Percentiles rank a stretch among this genome's conserved stretches.
Evolutionary conservation across 164 flowering plant species (phyloP).

Genomic region (Litsea cubeba): DNA sequence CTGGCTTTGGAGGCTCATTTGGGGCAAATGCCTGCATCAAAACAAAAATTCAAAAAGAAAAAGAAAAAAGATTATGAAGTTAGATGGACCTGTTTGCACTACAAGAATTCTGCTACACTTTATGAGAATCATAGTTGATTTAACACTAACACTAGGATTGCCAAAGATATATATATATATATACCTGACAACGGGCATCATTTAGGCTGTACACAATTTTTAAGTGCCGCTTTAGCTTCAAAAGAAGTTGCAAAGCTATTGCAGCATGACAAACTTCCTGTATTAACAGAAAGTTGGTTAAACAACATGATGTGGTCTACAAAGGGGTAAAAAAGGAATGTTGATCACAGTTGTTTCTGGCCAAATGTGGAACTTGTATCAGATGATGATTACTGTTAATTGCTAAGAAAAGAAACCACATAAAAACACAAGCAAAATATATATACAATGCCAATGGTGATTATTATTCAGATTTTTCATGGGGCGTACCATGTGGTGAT

Average conservation of each 20-base stretch:
- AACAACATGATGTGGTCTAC: background rate
- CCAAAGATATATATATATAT: background rate
- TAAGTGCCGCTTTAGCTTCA: conserved; percentile 84
- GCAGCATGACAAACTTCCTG: conserved; percentile 82
- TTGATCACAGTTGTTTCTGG: background rate
- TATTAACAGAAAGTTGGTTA: conserved; percentile 10
- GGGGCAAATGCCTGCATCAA: conserved; percentile 70
- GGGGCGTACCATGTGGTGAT: too few relatives aligned
- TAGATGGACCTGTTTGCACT: background rate
- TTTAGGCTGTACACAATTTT: conserved; percentile 69
- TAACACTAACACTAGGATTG: background rate
- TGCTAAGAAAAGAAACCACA: too few relatives aligned
- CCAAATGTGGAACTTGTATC: background rate
- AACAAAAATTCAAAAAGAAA: background rate
- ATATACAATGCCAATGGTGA: too few relatives aligned
- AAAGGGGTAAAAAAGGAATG: background rate
- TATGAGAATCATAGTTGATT: conserved; percentile 3
- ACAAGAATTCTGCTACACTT: background rate
- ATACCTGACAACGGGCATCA: conserved; percentile 93
- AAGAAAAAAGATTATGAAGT: background rate
- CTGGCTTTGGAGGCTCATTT: conserved; percentile 64
- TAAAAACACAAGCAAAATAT: too few relatives aligned
- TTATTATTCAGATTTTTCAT: too few relatives aligned
- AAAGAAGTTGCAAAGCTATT: conserved; percentile 75
- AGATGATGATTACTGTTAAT: background rate